Percentiles rank a stretch among this genome's conserved stretches.
phyloP scores from a whole-genome alignment of 139 green algal species.

The Coccomyxa sp. region DNA sequence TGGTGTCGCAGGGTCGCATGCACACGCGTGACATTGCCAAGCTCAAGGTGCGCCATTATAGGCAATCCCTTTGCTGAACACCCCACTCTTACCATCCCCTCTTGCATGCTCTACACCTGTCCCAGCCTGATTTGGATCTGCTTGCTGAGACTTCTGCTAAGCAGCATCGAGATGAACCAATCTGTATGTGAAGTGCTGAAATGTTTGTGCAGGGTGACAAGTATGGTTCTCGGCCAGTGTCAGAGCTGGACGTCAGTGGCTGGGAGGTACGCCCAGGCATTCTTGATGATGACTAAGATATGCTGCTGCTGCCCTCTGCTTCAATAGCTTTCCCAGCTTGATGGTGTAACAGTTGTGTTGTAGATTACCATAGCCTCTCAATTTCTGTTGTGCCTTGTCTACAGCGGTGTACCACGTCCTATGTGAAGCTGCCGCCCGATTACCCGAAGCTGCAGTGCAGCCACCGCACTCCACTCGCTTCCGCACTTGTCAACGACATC shows the following conservation, averaged over 20 bases:
- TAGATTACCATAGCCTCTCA: no score
- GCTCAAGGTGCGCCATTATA: conserved; percentile 3
- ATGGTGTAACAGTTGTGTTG: no score
- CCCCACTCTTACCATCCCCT: not conserved
- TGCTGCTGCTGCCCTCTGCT: no score
- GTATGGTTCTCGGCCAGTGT: conserved; percentile 84
- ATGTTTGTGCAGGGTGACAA: conserved; percentile 48
- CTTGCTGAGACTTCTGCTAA: no score
- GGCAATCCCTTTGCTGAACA: not conserved
- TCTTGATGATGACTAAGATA: no score
- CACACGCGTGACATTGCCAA: conserved; percentile 11
- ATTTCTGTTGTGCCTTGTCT: conserved; percentile 1
- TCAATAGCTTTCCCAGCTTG: no score
- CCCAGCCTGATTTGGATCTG: no score
- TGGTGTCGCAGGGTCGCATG: conserved; percentile 13
- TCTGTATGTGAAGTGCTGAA: not conserved
- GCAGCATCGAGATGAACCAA: no score
- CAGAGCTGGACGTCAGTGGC: conserved; percentile 79
- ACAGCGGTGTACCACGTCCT: conserved; percentile 75
- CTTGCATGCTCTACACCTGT: no score
- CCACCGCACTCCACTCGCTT: conserved; percentile 39
- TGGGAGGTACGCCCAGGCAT: conserved; percentile 33
- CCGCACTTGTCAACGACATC: conserved; percentile 79
- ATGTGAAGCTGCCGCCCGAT: conserved; percentile 83
- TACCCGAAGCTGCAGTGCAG: conserved; percentile 64